Evolutionary conservation across 2,329 filamentous ascomycete species (phyloP), one percentile per base, ranked within the genome.

Genomic region (Cordyceps pruinosa): DNA sequence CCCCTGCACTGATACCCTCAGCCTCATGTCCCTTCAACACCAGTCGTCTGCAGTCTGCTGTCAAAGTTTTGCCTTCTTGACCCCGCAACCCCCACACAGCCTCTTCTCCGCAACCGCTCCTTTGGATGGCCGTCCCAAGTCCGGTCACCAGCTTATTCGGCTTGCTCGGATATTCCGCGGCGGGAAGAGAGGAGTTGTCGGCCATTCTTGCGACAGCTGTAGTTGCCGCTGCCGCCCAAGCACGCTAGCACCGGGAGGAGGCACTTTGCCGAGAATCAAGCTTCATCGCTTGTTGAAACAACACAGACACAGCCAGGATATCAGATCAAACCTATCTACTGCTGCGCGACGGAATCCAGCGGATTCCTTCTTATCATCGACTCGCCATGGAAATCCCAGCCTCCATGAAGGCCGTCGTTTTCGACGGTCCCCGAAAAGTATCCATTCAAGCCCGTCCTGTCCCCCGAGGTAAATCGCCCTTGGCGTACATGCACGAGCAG

Each of bases 341-440:
- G 21, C 8, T 45, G 15, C 30, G 30, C 28, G 39, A 45, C 39
- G 17, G 10, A 21, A 19, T 13, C 35, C 2, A 46, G 17, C 7
- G 7, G n/a, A n/a, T 10, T 35, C 3, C 13, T 39, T 2, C 7
- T 10, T 17, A 35, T 4, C 19, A 46, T 28, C n/a, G 19, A 30
- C 23, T 37, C 19, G 25, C 5, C 42, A 70, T 76, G 70, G 65
- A 70, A 52, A 58, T 68, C 7, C 67, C 70, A 28, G 65, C 66
- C 35, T 89, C 82, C 0, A 96, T 97, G 92, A 88, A 89, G 71
- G 90, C 90, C 30, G 89, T 97, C 30, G 82, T 96, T 56, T 95
- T 96, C 74, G 86, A 93, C 61, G 90, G 87, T 2, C 87, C 88
- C 4, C 79, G 82, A 66, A 84, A 89, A 66, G 80, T 96, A 56